Base-by-base conservation (phyloP, 768 basidiomycete genomes). In the Chalciporus piperatus region DNA sequence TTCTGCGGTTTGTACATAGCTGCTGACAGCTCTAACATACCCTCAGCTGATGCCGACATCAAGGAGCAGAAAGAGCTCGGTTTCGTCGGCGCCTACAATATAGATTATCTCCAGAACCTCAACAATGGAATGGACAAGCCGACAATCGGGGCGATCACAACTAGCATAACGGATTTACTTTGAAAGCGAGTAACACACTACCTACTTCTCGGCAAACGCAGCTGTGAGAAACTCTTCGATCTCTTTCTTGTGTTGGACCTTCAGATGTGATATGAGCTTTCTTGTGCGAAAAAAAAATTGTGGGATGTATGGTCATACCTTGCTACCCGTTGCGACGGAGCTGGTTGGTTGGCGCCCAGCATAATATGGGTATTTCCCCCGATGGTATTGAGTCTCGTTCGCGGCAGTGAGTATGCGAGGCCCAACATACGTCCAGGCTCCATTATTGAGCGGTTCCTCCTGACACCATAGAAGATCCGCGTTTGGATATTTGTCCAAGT, bases 371-470 rank as follows among this genome's bases (percentile, higher is more conserved):
- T 92, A 91, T 72, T 95, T 94, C 67, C 84, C 84, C 72, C 84
- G 84, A 75, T 99, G 97, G 72, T 97, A 79, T 68, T 89, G 76
- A 6, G 95, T 96, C 73, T 91, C 78, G 61, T 86, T 84, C 42
- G 89, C 86, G n/a, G 96, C 93, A 41, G 96, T 98, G 69, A 89
- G 85, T 63, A 98, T 85, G 49, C 95, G 84, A 41, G 94, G 90
- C 22, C 90, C 94, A 52, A 97, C 84, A 65, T 99, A 97, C 38
- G 88, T 91, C 97, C 97, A 99, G 2, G 92, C 85, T 59, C 97
- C 97, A 63, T 93, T 94, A 77, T 99, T 99, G 59, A 98, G 74
- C 14, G 97, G 96, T 70, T 98, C 93, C 73, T 97, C 94, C 79
- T 97, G 94, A 64, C 89, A 92, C 95, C 96, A 98, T 41, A 93